phyloP scores from a whole-genome alignment of 495 filamentous ascomycete species.

The Xylaria venustula region DNA sequence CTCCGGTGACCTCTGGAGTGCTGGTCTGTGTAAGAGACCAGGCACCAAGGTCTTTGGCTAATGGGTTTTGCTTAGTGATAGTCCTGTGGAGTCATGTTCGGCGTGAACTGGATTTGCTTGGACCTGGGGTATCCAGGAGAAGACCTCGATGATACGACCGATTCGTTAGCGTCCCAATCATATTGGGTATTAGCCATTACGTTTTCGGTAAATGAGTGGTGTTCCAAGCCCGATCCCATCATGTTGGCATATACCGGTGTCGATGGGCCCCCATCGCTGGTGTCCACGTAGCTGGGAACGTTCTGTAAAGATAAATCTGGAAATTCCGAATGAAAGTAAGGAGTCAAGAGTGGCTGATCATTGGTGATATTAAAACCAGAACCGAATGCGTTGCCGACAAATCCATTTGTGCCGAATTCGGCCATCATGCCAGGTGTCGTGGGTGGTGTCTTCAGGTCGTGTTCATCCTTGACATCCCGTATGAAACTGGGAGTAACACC shows the following conservation, averaged over 20 bases:
- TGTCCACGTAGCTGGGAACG: slow-evolving; percentile 39
- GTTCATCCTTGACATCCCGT: slow-evolving; percentile 31
- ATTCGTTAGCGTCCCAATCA: slow-evolving; percentile 41
- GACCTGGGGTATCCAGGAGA: slow-evolving; percentile 40
- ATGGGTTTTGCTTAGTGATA: slow-evolving; percentile 21
- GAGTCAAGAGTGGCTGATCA: slow-evolving; percentile 45
- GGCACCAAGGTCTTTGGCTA: not conserved
- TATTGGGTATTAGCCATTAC: slow-evolving; percentile 38
- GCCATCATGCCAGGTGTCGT: slow-evolving; percentile 41
- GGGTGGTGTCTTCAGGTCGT: slow-evolving; percentile 44
- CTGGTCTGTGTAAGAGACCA: not conserved
- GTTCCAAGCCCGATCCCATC: slow-evolving; percentile 33
- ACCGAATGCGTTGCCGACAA: slow-evolving; percentile 21
- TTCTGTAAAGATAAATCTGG: slow-evolving; percentile 39
- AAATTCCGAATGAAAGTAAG: slow-evolving; percentile 45
- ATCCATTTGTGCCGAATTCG: slow-evolving; percentile 34
- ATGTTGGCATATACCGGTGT: slow-evolving; percentile 43
- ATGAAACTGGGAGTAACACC: slow-evolving; percentile 26
- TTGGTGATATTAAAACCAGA: slow-evolving; percentile 31
- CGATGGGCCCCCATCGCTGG: slow-evolving; percentile 34
- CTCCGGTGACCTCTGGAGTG: slow-evolving; percentile 11
- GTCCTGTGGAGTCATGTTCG: slow-evolving; percentile 49
- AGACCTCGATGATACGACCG: slow-evolving; percentile 39
- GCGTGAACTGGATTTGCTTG: slow-evolving; percentile 49
- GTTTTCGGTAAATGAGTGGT: slow-evolving; percentile 28